These are phyloP conservation scores for Boletus vinaceobasis DNA, from an alignment of 768 basidiomycete species.

Conservation along the genomic window DNA sequence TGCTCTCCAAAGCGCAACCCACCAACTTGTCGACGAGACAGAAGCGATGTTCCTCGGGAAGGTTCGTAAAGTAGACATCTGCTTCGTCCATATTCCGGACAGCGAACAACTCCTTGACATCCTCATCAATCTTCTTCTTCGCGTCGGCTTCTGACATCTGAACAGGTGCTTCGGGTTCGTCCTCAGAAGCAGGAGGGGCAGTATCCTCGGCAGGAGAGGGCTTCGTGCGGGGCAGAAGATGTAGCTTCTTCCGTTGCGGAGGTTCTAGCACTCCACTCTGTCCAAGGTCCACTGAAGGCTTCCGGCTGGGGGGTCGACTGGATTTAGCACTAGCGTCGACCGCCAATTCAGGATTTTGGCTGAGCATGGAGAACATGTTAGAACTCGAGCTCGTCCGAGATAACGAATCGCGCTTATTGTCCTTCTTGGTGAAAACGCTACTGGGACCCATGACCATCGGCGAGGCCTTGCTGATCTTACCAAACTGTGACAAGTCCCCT, in stretches of 20 bases:
- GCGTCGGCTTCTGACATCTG: conserved; percentile 67
- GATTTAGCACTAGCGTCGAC: conserved; percentile 53
- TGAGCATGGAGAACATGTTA: conserved; percentile 89
- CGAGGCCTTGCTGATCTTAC: conserved; percentile 74
- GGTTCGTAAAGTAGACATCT: conserved; percentile 75
- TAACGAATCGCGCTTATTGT: conserved; percentile 65
- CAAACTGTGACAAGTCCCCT: conserved; percentile 84
- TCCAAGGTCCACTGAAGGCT: conserved; percentile 49
- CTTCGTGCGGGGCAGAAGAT: conserved; percentile 76
- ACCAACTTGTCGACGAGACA: conserved; percentile 75
- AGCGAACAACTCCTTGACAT: conserved; percentile 82
- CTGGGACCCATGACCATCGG: conserved; percentile 80
- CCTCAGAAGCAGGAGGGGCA: conserved; percentile 45
- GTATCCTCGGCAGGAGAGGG: conserved; percentile 47
- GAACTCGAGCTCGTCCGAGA: conserved; percentile 75
- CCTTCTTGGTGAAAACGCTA: conserved; percentile 80
- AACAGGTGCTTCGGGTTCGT: conserved; percentile 43
- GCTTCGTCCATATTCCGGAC: conserved; percentile 85
- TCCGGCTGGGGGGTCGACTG: conserved; percentile 48
- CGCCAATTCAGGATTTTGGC: conserved; percentile 54
- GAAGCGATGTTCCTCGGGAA: conserved; percentile 62
- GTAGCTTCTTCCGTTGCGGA: conserved; percentile 62
- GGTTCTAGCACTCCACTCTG: conserved; percentile 45
- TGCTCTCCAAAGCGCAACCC: conserved; percentile 71
- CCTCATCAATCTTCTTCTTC: conserved; percentile 73